A percentile compares a stretch with the other conserved stretches of the same genome.
Evolutionary conservation across 176 grass and related monocot species (phyloP).

Genomic region (Rhynchospora tenuis): DNA sequence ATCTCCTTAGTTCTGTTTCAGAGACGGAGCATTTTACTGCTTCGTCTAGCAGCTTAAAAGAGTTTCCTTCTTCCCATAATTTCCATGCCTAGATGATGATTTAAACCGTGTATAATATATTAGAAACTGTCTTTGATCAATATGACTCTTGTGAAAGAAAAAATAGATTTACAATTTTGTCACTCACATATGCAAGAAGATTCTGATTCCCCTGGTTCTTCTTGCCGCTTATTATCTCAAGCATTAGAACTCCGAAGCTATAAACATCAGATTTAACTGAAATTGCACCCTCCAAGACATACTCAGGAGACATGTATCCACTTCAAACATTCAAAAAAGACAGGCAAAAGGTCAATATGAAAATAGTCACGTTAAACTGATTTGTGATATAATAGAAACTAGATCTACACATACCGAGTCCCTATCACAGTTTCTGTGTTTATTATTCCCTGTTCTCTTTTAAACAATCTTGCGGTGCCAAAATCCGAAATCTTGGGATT

Average conservation of each 20-base stretch:
- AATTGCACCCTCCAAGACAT: conserved; percentile 34
- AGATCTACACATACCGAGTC: conserved; percentile 27
- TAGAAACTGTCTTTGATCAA: not conserved
- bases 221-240: conserved; percentile 41
- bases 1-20: conserved; percentile 8
- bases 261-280: conserved; percentile 54
- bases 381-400: not conserved
- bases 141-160: not conserved
- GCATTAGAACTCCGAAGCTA: conserved; percentile 46
- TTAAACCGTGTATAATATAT: not conserved
- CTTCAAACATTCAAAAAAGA: conserved; percentile 1
- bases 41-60: conserved; percentile 29
- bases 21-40: conserved; percentile 3
- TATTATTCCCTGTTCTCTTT: not conserved
- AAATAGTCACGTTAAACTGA: not conserved
- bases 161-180: not conserved
- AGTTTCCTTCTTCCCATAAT: conserved; percentile 40
- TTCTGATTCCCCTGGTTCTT: conserved; percentile 27
- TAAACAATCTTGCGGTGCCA: conserved; percentile 41
- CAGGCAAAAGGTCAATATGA: not conserved
- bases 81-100: conserved; percentile 42
- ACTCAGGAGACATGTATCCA: conserved; percentile 45
- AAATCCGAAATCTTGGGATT: conserved; percentile 75
- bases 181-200: conserved; percentile 46
- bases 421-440: conserved; percentile 36